These are phyloP conservation scores for Melastoma malabathricum DNA, from an alignment of 345 rosid genomes.

Conservation along the genomic window DNA sequence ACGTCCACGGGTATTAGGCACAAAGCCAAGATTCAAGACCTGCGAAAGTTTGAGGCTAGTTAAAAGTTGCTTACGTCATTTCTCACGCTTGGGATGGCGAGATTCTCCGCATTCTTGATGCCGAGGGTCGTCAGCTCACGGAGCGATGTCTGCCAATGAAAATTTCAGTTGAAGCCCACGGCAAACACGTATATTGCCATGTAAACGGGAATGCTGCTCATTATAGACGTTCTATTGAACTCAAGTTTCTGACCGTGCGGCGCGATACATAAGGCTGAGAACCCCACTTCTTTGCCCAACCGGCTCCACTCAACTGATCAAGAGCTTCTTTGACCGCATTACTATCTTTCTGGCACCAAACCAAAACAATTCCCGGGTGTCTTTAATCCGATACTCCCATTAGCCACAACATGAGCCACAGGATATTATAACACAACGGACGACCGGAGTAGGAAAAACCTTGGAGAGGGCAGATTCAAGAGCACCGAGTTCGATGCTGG, in stretches of 20 bases:
- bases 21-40: no score
- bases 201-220: no score
- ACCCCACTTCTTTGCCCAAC: slow-evolving; percentile 93
- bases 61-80: slow-evolving; percentile 50
- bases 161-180: no score
- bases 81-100: slow-evolving; percentile 92
- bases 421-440: neutral
- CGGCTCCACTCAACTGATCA: slow-evolving; percentile 45
- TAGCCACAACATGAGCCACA: neutral
- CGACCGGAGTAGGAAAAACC: slow-evolving; percentile 18
- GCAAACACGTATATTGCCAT: no score
- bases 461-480: slow-evolving; percentile 63
- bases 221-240: no score
- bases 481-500: slow-evolving; percentile 36
- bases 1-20: neutral
- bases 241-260: neutral
- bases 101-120: slow-evolving; percentile 71
- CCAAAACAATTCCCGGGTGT: no score
- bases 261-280: slow-evolving; percentile 80
- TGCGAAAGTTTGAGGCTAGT: no score
- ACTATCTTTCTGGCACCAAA: slow-evolving; percentile 59
- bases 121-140: slow-evolving; percentile 74
- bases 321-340: slow-evolving; percentile 72
- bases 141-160: slow-evolving; percentile 64
- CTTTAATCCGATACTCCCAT: no score